These are phyloP conservation scores for Hanseniaspora guilliermondii DNA, from an alignment of 805 yeast genomes.

Conservation along the genomic window DNA sequence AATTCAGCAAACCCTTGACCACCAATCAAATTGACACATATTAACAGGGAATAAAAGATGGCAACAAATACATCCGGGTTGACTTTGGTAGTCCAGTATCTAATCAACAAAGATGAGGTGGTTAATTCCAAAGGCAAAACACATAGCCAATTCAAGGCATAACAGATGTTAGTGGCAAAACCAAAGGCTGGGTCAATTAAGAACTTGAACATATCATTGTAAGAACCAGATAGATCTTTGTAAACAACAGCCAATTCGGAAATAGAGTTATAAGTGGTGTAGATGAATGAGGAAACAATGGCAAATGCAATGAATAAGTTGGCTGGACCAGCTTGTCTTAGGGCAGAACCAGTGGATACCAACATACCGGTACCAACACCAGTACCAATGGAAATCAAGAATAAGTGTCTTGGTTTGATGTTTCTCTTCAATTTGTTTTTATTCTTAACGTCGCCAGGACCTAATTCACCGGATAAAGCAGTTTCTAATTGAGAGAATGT, in stretches of 20 bases:
- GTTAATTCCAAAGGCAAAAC: conserved; percentile 54
- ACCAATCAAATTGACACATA: conserved; percentile 44
- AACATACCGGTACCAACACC: conserved; percentile 69
- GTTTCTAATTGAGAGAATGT: conserved; percentile 1
- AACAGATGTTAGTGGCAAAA: conserved; percentile 62
- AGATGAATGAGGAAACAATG: conserved; percentile 45
- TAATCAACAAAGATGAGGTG: conserved; percentile 43
- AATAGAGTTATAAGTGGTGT: conserved; percentile 47
- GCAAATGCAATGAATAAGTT: conserved; percentile 44
- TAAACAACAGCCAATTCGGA: conserved; percentile 39
- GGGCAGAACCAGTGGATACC: conserved; percentile 44
- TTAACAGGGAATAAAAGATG: conserved; percentile 40
- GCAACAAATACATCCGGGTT: conserved; percentile 47
- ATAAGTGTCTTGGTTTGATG: conserved; percentile 37
- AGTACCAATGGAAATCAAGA: conserved; percentile 72
- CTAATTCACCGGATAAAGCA: neutral
- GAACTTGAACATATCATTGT: conserved; percentile 29
- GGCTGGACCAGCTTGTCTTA: conserved; percentile 37
- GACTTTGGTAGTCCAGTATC: conserved; percentile 37
- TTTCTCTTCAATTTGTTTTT: conserved; percentile 25
- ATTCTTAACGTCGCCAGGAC: neutral
- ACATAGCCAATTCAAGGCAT: conserved; percentile 51
- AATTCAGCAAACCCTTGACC: conserved; percentile 60
- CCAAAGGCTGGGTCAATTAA: conserved; percentile 58
- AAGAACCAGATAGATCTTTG: conserved; percentile 31